These are phyloP conservation scores for Salix viminalis DNA, from an alignment of 345 rosid species.

Conservation along the genomic window DNA sequence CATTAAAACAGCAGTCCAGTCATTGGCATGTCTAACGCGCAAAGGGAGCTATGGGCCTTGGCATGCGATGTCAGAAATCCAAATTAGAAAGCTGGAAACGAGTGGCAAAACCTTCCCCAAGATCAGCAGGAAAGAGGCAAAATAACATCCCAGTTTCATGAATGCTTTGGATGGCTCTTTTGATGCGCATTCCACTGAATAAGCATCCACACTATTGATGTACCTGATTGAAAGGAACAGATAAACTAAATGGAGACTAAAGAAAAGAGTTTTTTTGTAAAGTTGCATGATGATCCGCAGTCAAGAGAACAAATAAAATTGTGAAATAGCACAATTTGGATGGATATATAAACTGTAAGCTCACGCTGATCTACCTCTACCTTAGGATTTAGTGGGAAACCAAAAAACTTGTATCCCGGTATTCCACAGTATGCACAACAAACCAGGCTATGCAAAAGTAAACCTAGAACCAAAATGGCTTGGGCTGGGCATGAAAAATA, in stretches of 20 bases:
- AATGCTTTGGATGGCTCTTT: slow-evolving; percentile 12
- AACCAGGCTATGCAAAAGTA: no score
- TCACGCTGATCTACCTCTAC: no score
- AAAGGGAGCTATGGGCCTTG: background rate
- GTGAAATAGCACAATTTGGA: background rate
- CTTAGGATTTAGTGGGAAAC: background rate
- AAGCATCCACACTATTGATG: slow-evolving; percentile 88
- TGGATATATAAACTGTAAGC: background rate
- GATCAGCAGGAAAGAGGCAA: background rate
- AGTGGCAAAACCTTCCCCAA: background rate
- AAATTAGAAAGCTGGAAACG: background rate
- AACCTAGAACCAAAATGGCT: no score
- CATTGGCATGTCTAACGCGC: background rate
- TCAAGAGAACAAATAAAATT: background rate
- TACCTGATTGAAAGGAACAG: slow-evolving; percentile 39
- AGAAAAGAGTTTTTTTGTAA: background rate
- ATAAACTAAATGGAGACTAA: background rate
- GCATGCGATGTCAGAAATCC: background rate
- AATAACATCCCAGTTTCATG: slow-evolving; percentile 11
- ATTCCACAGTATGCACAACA: no score
- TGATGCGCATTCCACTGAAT: slow-evolving; percentile 68
- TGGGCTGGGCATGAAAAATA: no score
- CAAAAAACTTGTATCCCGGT: background rate
- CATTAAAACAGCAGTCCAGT: background rate
- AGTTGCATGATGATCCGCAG: background rate